These are phyloP conservation scores for Castanea mollissima DNA, from an alignment of 306 rosid genomes.

Conservation along the genomic window DNA sequence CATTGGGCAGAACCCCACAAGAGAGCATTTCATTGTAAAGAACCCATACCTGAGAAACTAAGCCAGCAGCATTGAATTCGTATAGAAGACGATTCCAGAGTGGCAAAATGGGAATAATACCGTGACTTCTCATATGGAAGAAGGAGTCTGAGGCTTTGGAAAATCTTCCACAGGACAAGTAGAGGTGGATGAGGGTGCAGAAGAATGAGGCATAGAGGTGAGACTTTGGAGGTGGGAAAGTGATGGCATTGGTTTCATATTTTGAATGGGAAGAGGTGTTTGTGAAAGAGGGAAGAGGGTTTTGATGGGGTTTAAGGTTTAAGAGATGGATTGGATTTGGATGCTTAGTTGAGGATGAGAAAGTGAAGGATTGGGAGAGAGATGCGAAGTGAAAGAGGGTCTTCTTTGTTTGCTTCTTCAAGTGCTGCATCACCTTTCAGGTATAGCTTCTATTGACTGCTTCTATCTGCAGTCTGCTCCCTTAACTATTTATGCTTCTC, in stretches of 20 bases:
- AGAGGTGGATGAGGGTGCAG: conserved; percentile 71
- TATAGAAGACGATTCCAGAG: conserved; percentile 62
- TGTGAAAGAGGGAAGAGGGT: conserved; percentile 7
- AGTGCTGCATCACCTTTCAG: conserved; percentile 26
- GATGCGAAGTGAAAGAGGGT: conserved; percentile 11
- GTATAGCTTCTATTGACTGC: neutral
- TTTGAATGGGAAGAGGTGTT: conserved; percentile 4
- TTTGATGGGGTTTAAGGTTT: conserved; percentile 14
- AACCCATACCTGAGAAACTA: conserved; percentile 58
- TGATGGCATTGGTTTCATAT: conserved; percentile 15
- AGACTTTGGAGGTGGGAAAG: conserved; percentile 34
- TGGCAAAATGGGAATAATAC: conserved; percentile 52
- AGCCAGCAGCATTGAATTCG: conserved; percentile 58
- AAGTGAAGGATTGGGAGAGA: neutral
- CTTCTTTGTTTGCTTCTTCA: conserved; percentile 35
- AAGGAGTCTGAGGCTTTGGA: conserved; percentile 45
- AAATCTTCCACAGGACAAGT: conserved; percentile 54
- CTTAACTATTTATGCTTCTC: too few species aligned
- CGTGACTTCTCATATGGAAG: conserved; percentile 49
- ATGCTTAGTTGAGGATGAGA: conserved; percentile 28
- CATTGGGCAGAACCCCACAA: conserved; percentile 62
- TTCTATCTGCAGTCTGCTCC: too few species aligned
- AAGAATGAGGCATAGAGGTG: conserved; percentile 61
- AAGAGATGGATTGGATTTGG: conserved; percentile 16
- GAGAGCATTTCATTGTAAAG: conserved; percentile 50